Conservation (phyloP, 495 filamentous ascomycete genomes). For the Pyrenula aspistea region DNA sequence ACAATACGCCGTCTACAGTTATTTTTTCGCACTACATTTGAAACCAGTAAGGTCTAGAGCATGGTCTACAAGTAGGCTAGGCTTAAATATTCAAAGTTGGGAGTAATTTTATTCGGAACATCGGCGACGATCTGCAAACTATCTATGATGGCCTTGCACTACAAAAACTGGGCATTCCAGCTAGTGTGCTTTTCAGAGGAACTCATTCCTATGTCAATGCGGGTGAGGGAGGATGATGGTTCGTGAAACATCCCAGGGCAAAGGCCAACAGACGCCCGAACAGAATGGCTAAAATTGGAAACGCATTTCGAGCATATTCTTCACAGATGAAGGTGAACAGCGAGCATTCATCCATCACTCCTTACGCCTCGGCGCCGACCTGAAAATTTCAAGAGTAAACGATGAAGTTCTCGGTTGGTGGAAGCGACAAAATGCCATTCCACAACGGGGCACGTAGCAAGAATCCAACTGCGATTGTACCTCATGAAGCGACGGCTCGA, state of each 20-base stretch:
- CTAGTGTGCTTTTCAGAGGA: neutral
- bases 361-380: neutral
- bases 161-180: neutral
- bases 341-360: neutral
- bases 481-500: conserved; percentile 30
- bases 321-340: neutral
- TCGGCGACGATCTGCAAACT: neutral
- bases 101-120: too few species aligned
- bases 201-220: neutral
- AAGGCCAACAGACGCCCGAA: neutral
- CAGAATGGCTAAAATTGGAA: conserved; percentile 6
- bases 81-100: too few species aligned
- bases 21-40: too few species aligned
- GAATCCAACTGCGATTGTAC: too few species aligned
- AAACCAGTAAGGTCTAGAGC: too few species aligned
- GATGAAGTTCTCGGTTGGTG: too few species aligned
- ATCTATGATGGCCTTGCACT: neutral
- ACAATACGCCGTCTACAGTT: too few species aligned
- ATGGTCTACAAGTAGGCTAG: too few species aligned
- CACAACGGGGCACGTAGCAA: too few species aligned
- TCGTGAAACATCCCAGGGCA: neutral
- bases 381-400: neutral
- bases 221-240: neutral
- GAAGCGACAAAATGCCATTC: too few species aligned
- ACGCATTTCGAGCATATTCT: conserved; percentile 7